Conservation (phyloP, 202 grass and related monocot genomes). For the Sporobolus alterniflorus region DNA sequence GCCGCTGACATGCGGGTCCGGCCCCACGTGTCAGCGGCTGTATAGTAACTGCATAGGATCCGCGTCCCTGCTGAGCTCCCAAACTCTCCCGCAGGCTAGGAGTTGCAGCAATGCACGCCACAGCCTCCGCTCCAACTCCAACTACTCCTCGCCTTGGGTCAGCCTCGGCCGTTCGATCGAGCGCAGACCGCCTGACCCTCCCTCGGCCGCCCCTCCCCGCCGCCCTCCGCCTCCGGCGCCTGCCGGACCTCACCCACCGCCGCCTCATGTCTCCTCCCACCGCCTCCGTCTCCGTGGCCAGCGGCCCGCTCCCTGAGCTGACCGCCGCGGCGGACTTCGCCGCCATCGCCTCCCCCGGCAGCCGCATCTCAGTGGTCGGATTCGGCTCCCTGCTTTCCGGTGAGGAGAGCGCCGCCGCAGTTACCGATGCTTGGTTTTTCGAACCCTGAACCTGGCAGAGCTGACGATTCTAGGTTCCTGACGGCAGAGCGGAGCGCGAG, state of each 20-base stretch:
- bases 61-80: too few species aligned
- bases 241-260: constrained; percentile 14
- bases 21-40: too few species aligned
- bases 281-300: background rate
- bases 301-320: constrained; percentile 38
- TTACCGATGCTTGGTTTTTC: background rate
- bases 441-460: background rate
- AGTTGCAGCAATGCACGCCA: constrained; percentile 38
- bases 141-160: background rate
- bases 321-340: constrained; percentile 51
- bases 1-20: too few species aligned
- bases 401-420: constrained; percentile 10
- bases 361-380: constrained; percentile 71
- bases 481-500: constrained; percentile 78
- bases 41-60: too few species aligned
- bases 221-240: constrained; percentile 18
- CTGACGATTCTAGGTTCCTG: background rate
- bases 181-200: constrained; percentile 17
- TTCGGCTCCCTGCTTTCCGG: constrained; percentile 96
- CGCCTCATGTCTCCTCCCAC: constrained; percentile 5
- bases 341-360: constrained; percentile 42
- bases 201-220: background rate
- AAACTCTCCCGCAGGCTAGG: too few species aligned
- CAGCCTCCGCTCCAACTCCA: background rate
- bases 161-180: constrained; percentile 44